Percentiles rank a stretch among this genome's conserved stretches.
Conservation (phyloP, 2,329 filamentous ascomycete genomes). For the Fusarium incarnatum region DNA sequence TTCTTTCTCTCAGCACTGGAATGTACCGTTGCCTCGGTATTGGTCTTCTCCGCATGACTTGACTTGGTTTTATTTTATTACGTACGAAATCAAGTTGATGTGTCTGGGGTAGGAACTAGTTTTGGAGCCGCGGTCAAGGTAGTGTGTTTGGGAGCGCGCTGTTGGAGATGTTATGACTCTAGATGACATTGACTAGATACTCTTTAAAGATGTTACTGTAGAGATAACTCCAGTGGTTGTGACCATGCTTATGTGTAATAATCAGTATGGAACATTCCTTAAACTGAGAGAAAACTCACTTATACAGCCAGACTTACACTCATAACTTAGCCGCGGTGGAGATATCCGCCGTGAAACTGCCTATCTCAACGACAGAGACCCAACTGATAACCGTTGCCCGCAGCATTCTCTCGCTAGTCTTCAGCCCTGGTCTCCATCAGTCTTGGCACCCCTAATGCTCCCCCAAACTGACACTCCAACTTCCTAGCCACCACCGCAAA, state of each 20-base stretch:
- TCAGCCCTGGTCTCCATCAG: slow-evolving; percentile 11
- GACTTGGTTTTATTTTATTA: slow-evolving; percentile 26
- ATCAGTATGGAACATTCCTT: neutral
- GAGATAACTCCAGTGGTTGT: slow-evolving; percentile 5
- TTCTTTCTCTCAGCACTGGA: neutral
- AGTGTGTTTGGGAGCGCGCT: slow-evolving; percentile 3
- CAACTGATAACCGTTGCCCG: slow-evolving; percentile 25
- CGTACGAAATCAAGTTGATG: slow-evolving; percentile 9
- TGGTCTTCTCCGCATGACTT: slow-evolving; percentile 29
- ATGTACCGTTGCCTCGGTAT: slow-evolving; percentile 7
- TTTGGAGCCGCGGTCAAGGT: slow-evolving; percentile 22
- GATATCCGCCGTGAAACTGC: slow-evolving; percentile 29
- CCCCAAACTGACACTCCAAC: slow-evolving; percentile 17
- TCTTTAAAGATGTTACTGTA: neutral
- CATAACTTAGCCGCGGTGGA: slow-evolving; percentile 16
- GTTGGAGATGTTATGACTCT: neutral
- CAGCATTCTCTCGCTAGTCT: slow-evolving; percentile 4
- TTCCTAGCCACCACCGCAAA: slow-evolving; percentile 16
- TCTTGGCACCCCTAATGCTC: slow-evolving; percentile 36
- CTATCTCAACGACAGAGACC: slow-evolving; percentile 22
- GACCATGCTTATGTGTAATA: slow-evolving; percentile 7
- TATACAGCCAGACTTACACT: neutral
- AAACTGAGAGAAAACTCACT: neutral
- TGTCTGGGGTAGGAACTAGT: slow-evolving; percentile 26
- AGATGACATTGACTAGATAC: no score